phyloP scores from a whole-genome alignment of 1,139 yeast species.

The Sugiyamaella castrensis region DNA sequence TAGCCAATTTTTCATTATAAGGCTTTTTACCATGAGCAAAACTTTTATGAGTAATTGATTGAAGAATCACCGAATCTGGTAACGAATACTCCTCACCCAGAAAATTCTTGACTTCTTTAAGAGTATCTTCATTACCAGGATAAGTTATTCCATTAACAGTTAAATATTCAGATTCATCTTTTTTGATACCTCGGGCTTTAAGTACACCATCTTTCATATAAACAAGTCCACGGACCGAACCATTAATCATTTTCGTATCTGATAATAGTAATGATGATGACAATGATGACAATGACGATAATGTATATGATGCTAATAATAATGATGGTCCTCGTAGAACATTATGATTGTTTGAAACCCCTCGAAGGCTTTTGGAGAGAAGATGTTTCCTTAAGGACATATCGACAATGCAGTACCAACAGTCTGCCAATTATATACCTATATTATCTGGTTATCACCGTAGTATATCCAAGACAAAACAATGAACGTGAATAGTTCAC shows the following conservation, averaged over 20 bases:
- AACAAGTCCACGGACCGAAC: slow-evolving; percentile 38
- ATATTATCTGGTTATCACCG: too few relatives aligned
- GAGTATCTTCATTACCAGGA: slow-evolving; percentile 50
- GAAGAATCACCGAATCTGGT: slow-evolving; percentile 53
- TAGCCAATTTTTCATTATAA: slow-evolving; percentile 77
- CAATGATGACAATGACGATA: not conserved
- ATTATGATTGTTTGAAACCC: too few relatives aligned
- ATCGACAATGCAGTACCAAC: too few relatives aligned
- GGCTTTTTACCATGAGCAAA: slow-evolving; percentile 90
- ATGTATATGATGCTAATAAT: not conserved
- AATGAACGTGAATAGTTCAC: too few relatives aligned
- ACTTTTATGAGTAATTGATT: slow-evolving; percentile 86
- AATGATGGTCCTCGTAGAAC: too few relatives aligned
- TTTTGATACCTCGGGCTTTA: slow-evolving; percentile 69
- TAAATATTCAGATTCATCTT: slow-evolving; percentile 67
- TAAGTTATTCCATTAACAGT: slow-evolving; percentile 59
- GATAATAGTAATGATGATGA: slow-evolving; percentile 1
- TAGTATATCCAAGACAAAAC: too few relatives aligned
- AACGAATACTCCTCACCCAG: slow-evolving; percentile 49
- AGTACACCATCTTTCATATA: slow-evolving; percentile 51
- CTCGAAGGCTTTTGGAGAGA: too few relatives aligned
- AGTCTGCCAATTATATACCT: too few relatives aligned
- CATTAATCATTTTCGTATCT: too few relatives aligned
- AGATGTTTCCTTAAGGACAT: too few relatives aligned
- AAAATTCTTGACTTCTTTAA: slow-evolving; percentile 48